Evolutionary conservation across 495 filamentous ascomycete genomes (phyloP), one percentile per base, ranked within the genome.

Genomic region (Penicillium angulare): DNA sequence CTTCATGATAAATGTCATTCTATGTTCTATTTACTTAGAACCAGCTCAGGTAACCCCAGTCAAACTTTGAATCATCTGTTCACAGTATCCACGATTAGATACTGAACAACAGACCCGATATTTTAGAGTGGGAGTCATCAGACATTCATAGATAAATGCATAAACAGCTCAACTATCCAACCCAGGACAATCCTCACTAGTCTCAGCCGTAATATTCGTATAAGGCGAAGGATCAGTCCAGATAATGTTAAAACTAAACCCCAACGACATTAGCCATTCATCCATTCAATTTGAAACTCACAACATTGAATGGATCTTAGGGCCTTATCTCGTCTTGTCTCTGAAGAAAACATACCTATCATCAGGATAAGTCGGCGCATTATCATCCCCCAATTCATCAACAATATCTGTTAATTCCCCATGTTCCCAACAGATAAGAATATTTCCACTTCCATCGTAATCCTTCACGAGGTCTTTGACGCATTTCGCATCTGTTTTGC

Each of bases 381-480:
- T 39, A 13, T 69, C 47, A 43, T 66, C 74, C 5, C 77, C 77
- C 40, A 80, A 44, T 24, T 65, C 43, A 51, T 73, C 49, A 3
- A 69, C 65, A 47, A 82, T 76, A 55, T 75, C 69, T 13, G 65
- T 72, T 43, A 79, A 57, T n/a, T 60, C 53, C 16, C 65, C 60
- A 55, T 83, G 79, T 50, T 83, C 72, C 79, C 79, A 83, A 67
- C 78, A 83, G 38, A 83, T 73, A 7, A 83, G 57, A 8, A 83
- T 74, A 54, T 83, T 83, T 24, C 77, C 78, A 0, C 52, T 43
- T 3, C 78, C 77, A 0, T 53, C 17, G 32, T 79, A 82, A 1
- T 34, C 49, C 2, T 78, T 53, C 1, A 80, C 71, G 0, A 67
- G 69, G 1, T 77, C 50, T 45, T 67, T 64, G 3, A 81, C 79